Base-by-base conservation (phyloP, 768 basidiomycete genomes). In the Suillus paluster region DNA sequence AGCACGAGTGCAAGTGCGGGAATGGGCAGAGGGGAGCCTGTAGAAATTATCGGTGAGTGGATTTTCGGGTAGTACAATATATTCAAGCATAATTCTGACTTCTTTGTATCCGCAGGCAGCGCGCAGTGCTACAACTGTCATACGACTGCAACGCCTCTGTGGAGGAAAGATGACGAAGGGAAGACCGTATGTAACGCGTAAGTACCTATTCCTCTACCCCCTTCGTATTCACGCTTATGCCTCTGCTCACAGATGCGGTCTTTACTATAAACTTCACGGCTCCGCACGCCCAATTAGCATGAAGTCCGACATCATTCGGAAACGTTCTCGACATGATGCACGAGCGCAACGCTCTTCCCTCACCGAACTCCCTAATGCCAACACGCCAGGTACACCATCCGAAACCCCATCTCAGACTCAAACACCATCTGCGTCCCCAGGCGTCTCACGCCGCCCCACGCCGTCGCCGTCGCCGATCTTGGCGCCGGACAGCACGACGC, bases 81-180 rank as follows among this genome's bases (percentile, higher is more conserved):
- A 67, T 69, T 65, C 64, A 59, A 66, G 10, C 50, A 9, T 4
- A 6, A 14, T 25, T 46, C 45, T 46, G 7, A 25, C 9, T 9
- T 55, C 33, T 41, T 3, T 21, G 1, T 33, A n/a, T 64, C 46
- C 21, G 66, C 65, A 59, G 73, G 75, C 52, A 64, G 81, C 83
- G 92, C 92, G 3, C 91, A 93, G 80, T 95, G 92, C 78, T 92
- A 89, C 77, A 94, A 94, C 70, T 94, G 92, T 78, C 90, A 93
- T 70, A 94, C 93, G 25, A 94, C 91, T 3, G 91, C 92, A 15
- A 94, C 92, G 6, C 93, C 93, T 14, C 84, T 94, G 44, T 94
- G 92, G 92, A 84, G 92, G 64, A 94, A 94, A 76, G 93, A 94
- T 67, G 92, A 94, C 67, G 93, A 94, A 75, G 92, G 92, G 59